Evolutionary conservation across 169 alveolate species (phyloP).

Genomic region (Plasmodium relictum): DNA sequence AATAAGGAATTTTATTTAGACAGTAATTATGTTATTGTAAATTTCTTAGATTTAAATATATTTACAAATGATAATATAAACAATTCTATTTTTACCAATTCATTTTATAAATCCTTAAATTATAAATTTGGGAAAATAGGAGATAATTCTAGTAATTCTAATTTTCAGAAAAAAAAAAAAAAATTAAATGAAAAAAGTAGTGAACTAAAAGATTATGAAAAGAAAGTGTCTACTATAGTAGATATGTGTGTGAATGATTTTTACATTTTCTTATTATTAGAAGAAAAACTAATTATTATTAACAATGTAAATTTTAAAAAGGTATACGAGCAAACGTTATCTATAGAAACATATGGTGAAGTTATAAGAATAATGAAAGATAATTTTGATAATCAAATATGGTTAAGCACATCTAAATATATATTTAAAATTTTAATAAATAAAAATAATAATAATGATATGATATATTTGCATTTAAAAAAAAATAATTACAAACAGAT

Average conservation of each 20-base stretch:
- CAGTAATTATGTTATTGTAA: slow-evolving; percentile 57
- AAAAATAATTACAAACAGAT: slow-evolving; percentile 38
- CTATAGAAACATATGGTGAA: slow-evolving; percentile 70
- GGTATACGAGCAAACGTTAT: slow-evolving; percentile 61
- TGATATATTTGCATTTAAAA: slow-evolving; percentile 5
- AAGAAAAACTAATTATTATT: slow-evolving; percentile 71
- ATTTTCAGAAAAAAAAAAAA: background rate
- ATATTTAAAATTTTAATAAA: slow-evolving; percentile 55
- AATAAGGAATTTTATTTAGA: slow-evolving; percentile 50
- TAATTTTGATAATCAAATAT: slow-evolving; percentile 57
- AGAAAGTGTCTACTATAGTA: slow-evolving; percentile 21
- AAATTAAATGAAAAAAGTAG: background rate
- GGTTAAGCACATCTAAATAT: slow-evolving; percentile 75
- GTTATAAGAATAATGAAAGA: slow-evolving; percentile 68
- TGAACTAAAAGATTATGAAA: background rate
- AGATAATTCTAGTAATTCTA: background rate
- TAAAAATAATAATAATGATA: slow-evolving; percentile 39
- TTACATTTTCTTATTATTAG: slow-evolving; percentile 59
- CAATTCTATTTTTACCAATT: slow-evolving; percentile 32
- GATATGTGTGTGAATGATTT: slow-evolving; percentile 72
- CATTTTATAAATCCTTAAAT: slow-evolving; percentile 58
- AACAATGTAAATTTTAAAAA: slow-evolving; percentile 48
- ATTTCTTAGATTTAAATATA: slow-evolving; percentile 62
- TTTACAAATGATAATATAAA: slow-evolving; percentile 64
- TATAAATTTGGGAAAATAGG: background rate